Base-by-base conservation (phyloP, 1,284 basidiomycete species). In the Microbotryomycetes sp. region DNA sequence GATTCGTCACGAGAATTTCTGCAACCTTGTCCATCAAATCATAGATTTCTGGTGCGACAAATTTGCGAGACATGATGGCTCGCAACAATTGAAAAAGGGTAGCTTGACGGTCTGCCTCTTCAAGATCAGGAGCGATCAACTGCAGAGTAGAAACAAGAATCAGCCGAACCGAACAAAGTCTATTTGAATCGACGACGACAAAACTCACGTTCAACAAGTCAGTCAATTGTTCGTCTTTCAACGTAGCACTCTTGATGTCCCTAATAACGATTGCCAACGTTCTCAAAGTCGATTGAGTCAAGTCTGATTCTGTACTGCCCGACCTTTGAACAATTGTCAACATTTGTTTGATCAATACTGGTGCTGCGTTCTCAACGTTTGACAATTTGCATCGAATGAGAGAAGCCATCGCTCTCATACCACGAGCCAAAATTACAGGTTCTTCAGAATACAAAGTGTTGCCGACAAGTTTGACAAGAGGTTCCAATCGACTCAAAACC, bases 1-100 rank as follows among this genome's bases (percentile, higher is more conserved):
- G 94, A 70, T 84, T 92, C 9, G 92, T 96, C 47, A 99, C 91
- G 81, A 97, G 86, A 72, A 97, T 85, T 72, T 92, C 87, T 2
- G 90, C 86, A n/a, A 98, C 86, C 66, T 86, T 86, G 67, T 92
- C 89, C 93, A 98, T 97, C 47, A 96, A 79, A 75, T 98, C 93
- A 80, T 99, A 98, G 56, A 99, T 87, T 76, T 98, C 96, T 1
- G 91, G 89, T 1, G 96, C 90, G 49, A 97, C 86, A 66, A 98
- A 89, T 71, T 88, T 89, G 31, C 93, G 85, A 4, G 86, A 80
- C 22, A 98, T 86, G 69, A 98, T 90, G 12, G 92, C 88, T n/a
- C 92, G 86, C 19, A 99, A 83, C 69, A 98, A 83, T 0, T 87
- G 81, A 75, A 99, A 98, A 15, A 93, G 86, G 15, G 89, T 82